phyloP scores from a whole-genome alignment of 2,329 filamentous ascomycete genomes.

The Fusarium musae region DNA sequence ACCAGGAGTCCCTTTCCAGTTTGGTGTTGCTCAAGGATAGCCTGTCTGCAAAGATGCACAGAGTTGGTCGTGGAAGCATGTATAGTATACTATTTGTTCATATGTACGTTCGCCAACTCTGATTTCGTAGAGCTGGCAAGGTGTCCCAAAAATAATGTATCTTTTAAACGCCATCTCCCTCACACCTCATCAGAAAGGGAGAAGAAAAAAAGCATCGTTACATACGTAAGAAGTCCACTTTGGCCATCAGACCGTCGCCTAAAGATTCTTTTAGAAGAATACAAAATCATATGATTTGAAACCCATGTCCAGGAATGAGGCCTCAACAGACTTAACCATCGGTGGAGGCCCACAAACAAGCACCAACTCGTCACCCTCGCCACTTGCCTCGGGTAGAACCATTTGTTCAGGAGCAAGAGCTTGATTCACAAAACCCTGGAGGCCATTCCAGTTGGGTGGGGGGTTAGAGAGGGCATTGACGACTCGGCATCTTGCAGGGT shows the following conservation, averaged over 20 bases:
- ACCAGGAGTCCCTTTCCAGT: background rate
- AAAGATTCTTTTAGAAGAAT: conserved; percentile 36
- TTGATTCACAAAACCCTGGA: conserved; percentile 73
- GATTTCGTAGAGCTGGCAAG: background rate
- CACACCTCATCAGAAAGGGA: background rate
- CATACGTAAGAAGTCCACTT: background rate
- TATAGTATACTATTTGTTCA: background rate
- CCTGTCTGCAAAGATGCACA: background rate
- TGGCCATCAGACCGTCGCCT: background rate
- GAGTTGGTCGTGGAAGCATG: background rate
- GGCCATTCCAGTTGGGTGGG: conserved; percentile 72
- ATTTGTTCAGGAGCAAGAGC: conserved; percentile 71
- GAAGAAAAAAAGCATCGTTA: background rate
- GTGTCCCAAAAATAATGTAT: conserved; percentile 1
- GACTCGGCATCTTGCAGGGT: conserved; percentile 69
- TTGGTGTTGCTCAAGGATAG: background rate
- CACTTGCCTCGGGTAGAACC: conserved; percentile 49
- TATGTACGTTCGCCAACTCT: background rate
- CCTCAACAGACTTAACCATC: conserved; percentile 75
- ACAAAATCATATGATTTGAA: conserved; percentile 61
- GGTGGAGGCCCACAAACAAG: conserved; percentile 82
- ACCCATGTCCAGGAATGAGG: conserved; percentile 65
- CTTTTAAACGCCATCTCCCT: background rate
- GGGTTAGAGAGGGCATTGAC: conserved; percentile 76
- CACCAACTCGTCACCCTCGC: conserved; percentile 67